Evolutionary conservation across 805 yeast genomes (phyloP).

Genomic region (Candida maltosa): DNA sequence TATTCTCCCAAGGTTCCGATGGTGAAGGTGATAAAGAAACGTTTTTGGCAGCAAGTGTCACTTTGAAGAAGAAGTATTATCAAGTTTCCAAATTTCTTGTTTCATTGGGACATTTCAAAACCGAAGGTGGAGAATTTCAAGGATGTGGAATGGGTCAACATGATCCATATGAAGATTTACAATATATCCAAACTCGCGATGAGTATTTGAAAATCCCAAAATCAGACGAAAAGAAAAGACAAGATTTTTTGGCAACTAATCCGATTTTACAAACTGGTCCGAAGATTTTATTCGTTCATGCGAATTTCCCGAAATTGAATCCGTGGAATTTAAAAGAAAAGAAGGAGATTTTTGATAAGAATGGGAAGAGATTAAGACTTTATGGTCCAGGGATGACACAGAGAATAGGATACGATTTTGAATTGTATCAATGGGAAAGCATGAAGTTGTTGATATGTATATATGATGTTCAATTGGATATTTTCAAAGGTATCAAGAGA

Average conservation of each 20-base stretch:
- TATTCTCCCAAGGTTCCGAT: slow-evolving; percentile 42
- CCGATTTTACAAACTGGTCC: slow-evolving; percentile 16
- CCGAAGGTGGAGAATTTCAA: slow-evolving; percentile 38
- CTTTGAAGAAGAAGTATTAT: slow-evolving; percentile 45
- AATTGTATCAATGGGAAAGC: slow-evolving; percentile 54
- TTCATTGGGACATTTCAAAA: slow-evolving; percentile 47
- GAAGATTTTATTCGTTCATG: slow-evolving; percentile 53
- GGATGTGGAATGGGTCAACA: slow-evolving; percentile 80
- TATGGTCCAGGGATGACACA: slow-evolving; percentile 56
- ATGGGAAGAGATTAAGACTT: slow-evolving; percentile 49
- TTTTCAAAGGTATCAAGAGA: slow-evolving; percentile 40
- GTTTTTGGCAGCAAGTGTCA: slow-evolving; percentile 64
- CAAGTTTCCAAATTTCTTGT: slow-evolving; percentile 51
- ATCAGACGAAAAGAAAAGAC: slow-evolving; percentile 7
- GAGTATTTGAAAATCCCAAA: slow-evolving; percentile 10
- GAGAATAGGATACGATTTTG: slow-evolving; percentile 56
- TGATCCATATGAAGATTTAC: slow-evolving; percentile 62
- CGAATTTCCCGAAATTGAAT: slow-evolving; percentile 65
- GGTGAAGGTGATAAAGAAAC: slow-evolving; percentile 89
- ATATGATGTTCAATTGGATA: slow-evolving; percentile 40
- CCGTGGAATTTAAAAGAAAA: slow-evolving; percentile 52
- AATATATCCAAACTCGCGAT: slow-evolving; percentile 7
- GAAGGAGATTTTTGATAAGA: slow-evolving; percentile 36
- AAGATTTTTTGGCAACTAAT: slow-evolving; percentile 7
- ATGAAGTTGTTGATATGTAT: slow-evolving; percentile 57